Percentiles rank a stretch among this genome's conserved stretches.
These are phyloP conservation scores for Yarrowia sp. DNA, from an alignment of 805 yeast species.

Conservation along the genomic window DNA sequence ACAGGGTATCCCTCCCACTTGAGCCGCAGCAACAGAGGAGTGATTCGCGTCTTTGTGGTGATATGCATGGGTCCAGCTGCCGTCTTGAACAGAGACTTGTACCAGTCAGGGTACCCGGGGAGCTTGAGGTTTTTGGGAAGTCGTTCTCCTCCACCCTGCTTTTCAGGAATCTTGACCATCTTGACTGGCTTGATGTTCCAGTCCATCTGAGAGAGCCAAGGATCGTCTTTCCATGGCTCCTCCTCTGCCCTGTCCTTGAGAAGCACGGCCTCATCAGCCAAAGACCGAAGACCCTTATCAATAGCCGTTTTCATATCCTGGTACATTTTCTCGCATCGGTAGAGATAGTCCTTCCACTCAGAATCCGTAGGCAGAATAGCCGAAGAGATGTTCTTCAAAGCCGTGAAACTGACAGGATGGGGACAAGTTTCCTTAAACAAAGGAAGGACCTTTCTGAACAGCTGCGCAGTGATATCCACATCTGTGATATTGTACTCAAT, in stretches of 20 bases:
- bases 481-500: conserved; percentile 84
- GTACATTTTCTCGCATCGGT: conserved; percentile 64
- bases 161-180: conserved; percentile 55
- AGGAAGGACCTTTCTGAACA: conserved; percentile 69
- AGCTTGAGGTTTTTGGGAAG: conserved; percentile 56
- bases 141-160: conserved; percentile 49
- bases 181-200: conserved; percentile 70
- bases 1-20: conserved; percentile 86
- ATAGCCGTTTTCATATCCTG: conserved; percentile 57
- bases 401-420: conserved; percentile 93
- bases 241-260: conserved; percentile 45
- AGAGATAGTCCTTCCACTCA: conserved; percentile 71
- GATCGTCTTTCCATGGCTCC: conserved; percentile 53
- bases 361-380: conserved; percentile 75
- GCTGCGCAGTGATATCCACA: conserved; percentile 69
- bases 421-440: conserved; percentile 67
- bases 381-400: conserved; percentile 68
- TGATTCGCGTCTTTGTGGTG: conserved; percentile 67
- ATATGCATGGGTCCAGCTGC: conserved; percentile 50
- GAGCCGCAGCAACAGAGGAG: conserved; percentile 72
- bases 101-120: conserved; percentile 96
- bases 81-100: conserved; percentile 52
- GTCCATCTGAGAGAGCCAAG: conserved; percentile 87
- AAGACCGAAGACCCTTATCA: conserved; percentile 52
- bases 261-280: conserved; percentile 60